A percentile compares a stretch with the other conserved stretches of the same genome.
Evolutionary conservation across 345 rosid species (phyloP).

Genomic region (Xanthoceras sorbifolium): DNA sequence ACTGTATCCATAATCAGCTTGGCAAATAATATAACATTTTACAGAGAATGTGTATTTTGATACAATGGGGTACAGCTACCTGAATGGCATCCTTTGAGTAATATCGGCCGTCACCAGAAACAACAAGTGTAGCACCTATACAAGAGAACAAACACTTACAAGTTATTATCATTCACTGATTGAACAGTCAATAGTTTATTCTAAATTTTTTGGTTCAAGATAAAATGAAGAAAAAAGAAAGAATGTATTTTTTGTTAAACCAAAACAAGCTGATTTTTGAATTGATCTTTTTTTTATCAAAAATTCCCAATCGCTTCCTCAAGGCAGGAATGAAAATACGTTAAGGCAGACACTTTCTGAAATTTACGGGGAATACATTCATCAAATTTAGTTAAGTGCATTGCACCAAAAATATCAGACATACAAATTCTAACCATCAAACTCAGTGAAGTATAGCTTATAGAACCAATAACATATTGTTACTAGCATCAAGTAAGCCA

Average conservation of each 20-base stretch:
- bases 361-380: background rate
- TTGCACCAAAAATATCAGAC: background rate
- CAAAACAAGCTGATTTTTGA: background rate
- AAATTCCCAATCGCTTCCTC: background rate
- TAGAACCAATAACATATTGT: background rate
- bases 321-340: background rate
- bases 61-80: slow-evolving; percentile 42
- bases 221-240: background rate
- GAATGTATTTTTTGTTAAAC: background rate
- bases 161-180: background rate
- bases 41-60: background rate
- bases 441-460: background rate
- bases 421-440: background rate
- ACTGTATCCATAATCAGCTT: background rate
- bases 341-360: background rate
- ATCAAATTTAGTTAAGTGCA: background rate
- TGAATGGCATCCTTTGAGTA: slow-evolving; percentile 93
- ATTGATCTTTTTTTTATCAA: background rate
- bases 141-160: slow-evolving; percentile 9
- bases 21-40: background rate
- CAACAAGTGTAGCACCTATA: slow-evolving; percentile 94
- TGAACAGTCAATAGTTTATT: background rate
- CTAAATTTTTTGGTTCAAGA: slow-evolving; percentile 6
- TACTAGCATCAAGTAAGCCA: background rate
- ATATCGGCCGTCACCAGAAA: slow-evolving; percentile 99